Conservation (phyloP, 345 rosid species). For the Populus euphratica region DNA sequence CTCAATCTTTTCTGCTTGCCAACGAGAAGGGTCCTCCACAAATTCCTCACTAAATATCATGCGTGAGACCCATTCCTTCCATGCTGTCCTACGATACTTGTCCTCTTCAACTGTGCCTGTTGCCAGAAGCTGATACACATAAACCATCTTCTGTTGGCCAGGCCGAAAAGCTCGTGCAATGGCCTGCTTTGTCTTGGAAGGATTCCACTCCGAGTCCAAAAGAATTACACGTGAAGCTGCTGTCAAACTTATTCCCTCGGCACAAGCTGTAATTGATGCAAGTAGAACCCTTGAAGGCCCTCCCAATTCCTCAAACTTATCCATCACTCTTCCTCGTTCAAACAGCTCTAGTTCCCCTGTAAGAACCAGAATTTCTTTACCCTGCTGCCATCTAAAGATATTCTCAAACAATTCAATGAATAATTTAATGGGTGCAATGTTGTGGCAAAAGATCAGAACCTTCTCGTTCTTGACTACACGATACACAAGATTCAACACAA, state of each 20-base stretch:
- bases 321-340: slow-evolving; percentile 80
- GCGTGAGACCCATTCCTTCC: slow-evolving; percentile 97
- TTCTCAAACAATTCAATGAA: slow-evolving; percentile 65
- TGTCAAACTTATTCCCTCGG: slow-evolving; percentile 94
- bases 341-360: slow-evolving; percentile 88
- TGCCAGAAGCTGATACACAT: slow-evolving; percentile 84
- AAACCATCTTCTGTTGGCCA: slow-evolving; percentile 84
- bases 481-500: slow-evolving; percentile 76
- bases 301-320: slow-evolving; percentile 70
- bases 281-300: slow-evolving; percentile 58
- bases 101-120: slow-evolving; percentile 83
- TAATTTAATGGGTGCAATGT: slow-evolving; percentile 74
- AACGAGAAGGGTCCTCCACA: slow-evolving; percentile 79
- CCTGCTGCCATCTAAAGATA: slow-evolving; percentile 67
- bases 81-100: slow-evolving; percentile 80
- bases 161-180: slow-evolving; percentile 89
- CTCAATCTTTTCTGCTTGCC: slow-evolving; percentile 91
- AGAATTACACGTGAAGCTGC: slow-evolving; percentile 89
- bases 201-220: slow-evolving; percentile 87
- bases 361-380: slow-evolving; percentile 68
- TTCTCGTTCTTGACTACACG: slow-evolving; percentile 72
- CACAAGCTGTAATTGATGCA: slow-evolving; percentile 92
- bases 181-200: slow-evolving; percentile 93
- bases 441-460: slow-evolving; percentile 83
- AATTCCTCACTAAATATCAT: slow-evolving; percentile 95